Evolutionary conservation across 108 stramenopile genomes (phyloP).

Genomic region (Stephanodiscus minutulus): DNA sequence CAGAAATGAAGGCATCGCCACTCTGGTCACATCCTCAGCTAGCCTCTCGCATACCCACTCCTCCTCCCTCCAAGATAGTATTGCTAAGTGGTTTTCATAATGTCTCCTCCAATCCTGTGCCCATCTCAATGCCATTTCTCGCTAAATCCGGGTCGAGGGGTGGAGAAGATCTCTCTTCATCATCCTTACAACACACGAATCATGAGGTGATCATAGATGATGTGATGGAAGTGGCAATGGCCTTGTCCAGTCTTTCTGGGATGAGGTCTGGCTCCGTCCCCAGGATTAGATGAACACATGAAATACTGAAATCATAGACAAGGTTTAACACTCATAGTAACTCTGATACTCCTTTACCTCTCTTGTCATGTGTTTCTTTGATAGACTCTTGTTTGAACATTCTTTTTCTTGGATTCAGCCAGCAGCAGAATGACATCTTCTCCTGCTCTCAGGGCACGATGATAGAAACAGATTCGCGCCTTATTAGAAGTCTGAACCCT

Average conservation of each 20-base stretch:
- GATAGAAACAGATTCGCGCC: too few relatives aligned
- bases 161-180: conserved; percentile 1
- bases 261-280: too few relatives aligned
- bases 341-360: too few relatives aligned
- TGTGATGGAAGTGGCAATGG: conserved; percentile 47
- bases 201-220: conserved; percentile 24
- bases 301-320: neutral
- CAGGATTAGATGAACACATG: too few relatives aligned
- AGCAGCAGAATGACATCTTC: too few relatives aligned
- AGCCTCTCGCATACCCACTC: conserved; percentile 16
- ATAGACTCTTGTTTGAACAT: too few relatives aligned
- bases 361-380: too few relatives aligned
- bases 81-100: neutral
- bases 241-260: conserved; percentile 28
- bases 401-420: too few relatives aligned
- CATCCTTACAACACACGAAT: conserved; percentile 15
- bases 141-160: neutral
- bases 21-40: conserved; percentile 36
- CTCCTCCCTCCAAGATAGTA: conserved; percentile 9
- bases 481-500: too few relatives aligned
- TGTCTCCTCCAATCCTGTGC: neutral
- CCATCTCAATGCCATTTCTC: neutral
- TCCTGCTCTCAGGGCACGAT: too few relatives aligned
- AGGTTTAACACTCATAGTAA: neutral
- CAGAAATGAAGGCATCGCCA: conserved; percentile 7